Conservation (phyloP, 2,329 filamentous ascomycete genomes). For the Ophiosphaerella herpotricha region DNA sequence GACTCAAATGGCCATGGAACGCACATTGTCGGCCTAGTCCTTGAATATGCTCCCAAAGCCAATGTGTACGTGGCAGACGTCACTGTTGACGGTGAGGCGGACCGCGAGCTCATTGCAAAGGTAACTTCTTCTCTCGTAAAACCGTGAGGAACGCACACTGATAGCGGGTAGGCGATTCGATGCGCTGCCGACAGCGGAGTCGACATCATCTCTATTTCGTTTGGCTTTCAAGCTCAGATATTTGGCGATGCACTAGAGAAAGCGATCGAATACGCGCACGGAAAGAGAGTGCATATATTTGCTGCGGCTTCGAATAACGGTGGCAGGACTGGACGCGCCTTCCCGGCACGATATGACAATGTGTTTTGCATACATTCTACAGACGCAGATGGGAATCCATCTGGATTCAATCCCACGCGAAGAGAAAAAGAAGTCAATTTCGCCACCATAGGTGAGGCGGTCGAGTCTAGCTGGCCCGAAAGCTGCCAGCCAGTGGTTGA, state of each 20-base stretch:
- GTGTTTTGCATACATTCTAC: neutral
- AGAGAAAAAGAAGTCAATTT: neutral
- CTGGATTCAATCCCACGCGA: neutral
- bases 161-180: no score
- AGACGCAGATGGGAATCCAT: neutral
- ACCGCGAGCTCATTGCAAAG: no score
- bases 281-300: neutral
- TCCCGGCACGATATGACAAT: neutral
- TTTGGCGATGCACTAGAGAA: neutral
- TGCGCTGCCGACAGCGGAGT: no score
- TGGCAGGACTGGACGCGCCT: neutral
- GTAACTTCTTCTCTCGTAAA: no score
- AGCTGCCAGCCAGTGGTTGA: no score
- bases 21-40: no score
- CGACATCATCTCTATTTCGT: neutral
- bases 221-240: neutral
- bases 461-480: neutral
- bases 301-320: neutral
- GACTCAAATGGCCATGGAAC: no score
- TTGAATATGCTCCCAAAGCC: no score
- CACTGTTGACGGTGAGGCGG: no score
- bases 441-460: neutral
- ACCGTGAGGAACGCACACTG: no score
- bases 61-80: no score
- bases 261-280: neutral